Evolutionary conservation across 2,329 filamentous ascomycete species (phyloP), one percentile per base, ranked within the genome.

Genomic region (Paracoccidioides lutzii): DNA sequence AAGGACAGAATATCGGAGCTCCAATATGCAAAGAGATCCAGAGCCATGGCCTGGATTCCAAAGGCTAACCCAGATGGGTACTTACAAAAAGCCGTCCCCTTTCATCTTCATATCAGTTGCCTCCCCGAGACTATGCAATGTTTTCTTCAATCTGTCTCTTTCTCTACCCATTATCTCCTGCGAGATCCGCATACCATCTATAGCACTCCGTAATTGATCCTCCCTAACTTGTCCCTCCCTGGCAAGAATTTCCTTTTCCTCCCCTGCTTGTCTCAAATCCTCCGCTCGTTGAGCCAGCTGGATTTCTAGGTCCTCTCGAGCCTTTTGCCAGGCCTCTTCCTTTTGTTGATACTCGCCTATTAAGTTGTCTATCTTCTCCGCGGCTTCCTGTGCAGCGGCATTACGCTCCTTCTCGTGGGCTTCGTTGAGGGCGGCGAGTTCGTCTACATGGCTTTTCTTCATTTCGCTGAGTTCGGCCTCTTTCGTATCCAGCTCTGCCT

Each of bases 91-190:
- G 63, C 69, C 65, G 65, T 76, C 74, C 57, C 73, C 72, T 59
- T 75, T 74, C 63, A 65, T 75, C 68, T 67, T 79, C 58, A 77
- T 69, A 59, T 76, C 72, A 56, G 75, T 77, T 59, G 76, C 76
- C 65, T 78, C 77, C 51, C 73, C 73, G 33, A 75, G 68, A 58
- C 70, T 75, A 59, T 78, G 74, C 59, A 77, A 71, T 52, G 75
- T 75, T 64, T 75, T 77, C 52, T 73, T 73, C 58, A 80, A 66
- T 45, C 72, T 73, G 51, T 76, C 74, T 52, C 75, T 74, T 60
- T 81, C 77, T 59, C 75, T 72, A 53, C 74, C 73, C 67, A 78
- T 71, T 56, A 73, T 71, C 46, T 75, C 70, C 70, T 78, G 79
- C 10, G 73, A 72, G 53, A 74, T 68, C 53, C 73, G 72, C 71